Percentiles rank a stretch among this genome's conserved stretches.
Evolutionary conservation across 768 basidiomycete genomes (phyloP).

Genomic region (Thelephora aurantiotincta): DNA sequence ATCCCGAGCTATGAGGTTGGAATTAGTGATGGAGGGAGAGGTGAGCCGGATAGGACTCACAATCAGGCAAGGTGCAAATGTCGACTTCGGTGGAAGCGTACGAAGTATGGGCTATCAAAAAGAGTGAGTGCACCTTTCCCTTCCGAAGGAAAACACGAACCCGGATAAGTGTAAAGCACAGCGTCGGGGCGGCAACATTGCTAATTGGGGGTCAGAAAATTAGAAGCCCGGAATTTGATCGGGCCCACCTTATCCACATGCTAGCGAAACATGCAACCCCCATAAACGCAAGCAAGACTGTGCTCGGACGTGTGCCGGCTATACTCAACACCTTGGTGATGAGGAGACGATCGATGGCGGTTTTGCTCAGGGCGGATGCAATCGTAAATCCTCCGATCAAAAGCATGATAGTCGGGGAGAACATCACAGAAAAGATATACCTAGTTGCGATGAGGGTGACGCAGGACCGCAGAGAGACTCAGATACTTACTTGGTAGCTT

Average conservation of each 20-base stretch:
- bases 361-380: conserved; percentile 90
- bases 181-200: conserved; percentile 94
- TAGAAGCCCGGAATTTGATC: neutral
- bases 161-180: conserved; percentile 92
- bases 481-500: conserved; percentile 66
- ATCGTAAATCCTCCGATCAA: conserved; percentile 97
- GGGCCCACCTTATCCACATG: conserved; percentile 89
- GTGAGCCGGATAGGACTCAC: conserved; percentile 30
- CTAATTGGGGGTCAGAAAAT: conserved; percentile 20
- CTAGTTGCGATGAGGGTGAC: conserved; percentile 25
- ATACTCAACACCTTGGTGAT: conserved; percentile 84
- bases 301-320: conserved; percentile 78
- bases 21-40: conserved; percentile 2
- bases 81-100: conserved; percentile 73
- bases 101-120: conserved; percentile 73
- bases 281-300: conserved; percentile 90
- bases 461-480: neutral
- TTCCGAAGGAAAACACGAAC: conserved; percentile 27
- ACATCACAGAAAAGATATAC: conserved; percentile 90
- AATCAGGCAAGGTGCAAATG: conserved; percentile 85
- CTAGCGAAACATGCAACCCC: conserved; percentile 92
- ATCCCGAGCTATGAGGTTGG: conserved; percentile 64
- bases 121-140: conserved; percentile 5
- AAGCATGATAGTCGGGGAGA: conserved; percentile 96
- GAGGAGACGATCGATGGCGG: conserved; percentile 82